These are phyloP conservation scores for Arctostaphylos glauca DNA, from an alignment of 148 eudicot species.

Conservation along the genomic window DNA sequence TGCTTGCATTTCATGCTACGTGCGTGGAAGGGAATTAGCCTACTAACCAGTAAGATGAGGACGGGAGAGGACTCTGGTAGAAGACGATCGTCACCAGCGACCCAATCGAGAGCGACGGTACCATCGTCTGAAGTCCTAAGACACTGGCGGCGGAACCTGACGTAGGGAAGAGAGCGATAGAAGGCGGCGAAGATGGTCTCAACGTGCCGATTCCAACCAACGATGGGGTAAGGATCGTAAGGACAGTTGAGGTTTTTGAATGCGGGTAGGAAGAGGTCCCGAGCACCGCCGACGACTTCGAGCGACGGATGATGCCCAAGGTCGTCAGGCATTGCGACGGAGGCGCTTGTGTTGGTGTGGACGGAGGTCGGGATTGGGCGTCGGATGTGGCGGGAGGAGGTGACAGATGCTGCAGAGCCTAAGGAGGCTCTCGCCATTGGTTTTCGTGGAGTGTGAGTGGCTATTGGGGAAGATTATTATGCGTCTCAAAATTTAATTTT, in stretches of 20 bases:
- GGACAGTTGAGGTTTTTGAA: constrained; percentile 48
- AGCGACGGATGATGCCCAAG: constrained; percentile 48
- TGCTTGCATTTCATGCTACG: neutral
- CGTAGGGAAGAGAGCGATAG: constrained; percentile 60
- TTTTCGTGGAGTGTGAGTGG: neutral
- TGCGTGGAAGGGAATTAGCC: neutral
- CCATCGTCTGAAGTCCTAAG: constrained; percentile 64
- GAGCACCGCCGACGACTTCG: constrained; percentile 66
- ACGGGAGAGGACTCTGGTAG: constrained; percentile 56
- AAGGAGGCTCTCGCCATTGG: constrained; percentile 34
- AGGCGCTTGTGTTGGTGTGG: constrained; percentile 19
- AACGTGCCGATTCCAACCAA: constrained; percentile 65
- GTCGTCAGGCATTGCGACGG: constrained; percentile 23
- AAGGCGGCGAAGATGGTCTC: constrained; percentile 87
- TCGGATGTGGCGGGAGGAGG: constrained; percentile 7
- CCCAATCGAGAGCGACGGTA: constrained; percentile 90
- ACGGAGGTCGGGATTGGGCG: constrained; percentile 14
- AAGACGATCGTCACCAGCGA: constrained; percentile 53
- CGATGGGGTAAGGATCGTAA: constrained; percentile 52
- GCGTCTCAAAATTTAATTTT: no score
- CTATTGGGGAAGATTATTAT: neutral
- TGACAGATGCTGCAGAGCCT: constrained; percentile 26
- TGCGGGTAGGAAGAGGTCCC: constrained; percentile 41
- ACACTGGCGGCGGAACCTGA: constrained; percentile 68
- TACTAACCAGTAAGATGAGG: constrained; percentile 66